These are phyloP conservation scores for Thalassiosira pacifica DNA, from an alignment of 352 stramenopile species.

Conservation along the genomic window DNA sequence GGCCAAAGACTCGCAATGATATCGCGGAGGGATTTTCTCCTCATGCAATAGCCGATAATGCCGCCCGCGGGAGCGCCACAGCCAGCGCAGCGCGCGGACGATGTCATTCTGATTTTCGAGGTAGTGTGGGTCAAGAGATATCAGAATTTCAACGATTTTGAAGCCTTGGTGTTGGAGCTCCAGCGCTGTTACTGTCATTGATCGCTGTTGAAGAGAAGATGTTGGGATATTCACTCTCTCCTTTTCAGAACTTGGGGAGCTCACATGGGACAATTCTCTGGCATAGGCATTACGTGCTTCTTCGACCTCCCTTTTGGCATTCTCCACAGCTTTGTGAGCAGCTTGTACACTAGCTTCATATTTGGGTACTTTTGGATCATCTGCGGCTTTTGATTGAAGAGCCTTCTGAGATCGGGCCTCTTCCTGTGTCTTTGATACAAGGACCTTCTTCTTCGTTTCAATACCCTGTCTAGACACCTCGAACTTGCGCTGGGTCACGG, in stretches of 20 bases:
- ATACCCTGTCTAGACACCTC: constrained; percentile 71
- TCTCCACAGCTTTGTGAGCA: constrained; percentile 38
- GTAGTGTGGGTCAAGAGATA: constrained; percentile 91
- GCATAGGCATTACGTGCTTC: constrained; percentile 51
- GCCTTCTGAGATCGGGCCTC: constrained; percentile 44
- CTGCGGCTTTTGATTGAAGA: constrained; percentile 42
- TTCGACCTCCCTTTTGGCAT: constrained; percentile 59
- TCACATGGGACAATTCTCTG: constrained; percentile 64
- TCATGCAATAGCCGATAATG: constrained; percentile 86
- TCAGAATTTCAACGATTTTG: constrained; percentile 91
- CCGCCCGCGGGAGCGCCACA: constrained; percentile 91
- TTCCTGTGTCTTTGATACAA: constrained; percentile 71
- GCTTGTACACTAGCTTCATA: constrained; percentile 19
- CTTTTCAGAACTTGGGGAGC: constrained; percentile 23
- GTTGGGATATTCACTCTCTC: too few species aligned
- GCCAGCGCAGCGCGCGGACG: constrained; percentile 93
- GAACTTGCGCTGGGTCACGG: constrained; percentile 66
- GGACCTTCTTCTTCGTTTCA: constrained; percentile 75
- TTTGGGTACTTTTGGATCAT: constrained; percentile 43
- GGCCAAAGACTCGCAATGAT: constrained; percentile 94
- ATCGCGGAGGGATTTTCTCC: constrained; percentile 87
- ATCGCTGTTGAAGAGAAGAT: constrained; percentile 17
- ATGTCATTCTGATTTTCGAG: constrained; percentile 86
- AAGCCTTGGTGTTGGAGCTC: constrained; percentile 96
- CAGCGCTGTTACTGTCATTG: constrained; percentile 89